A percentile compares a stretch with the other conserved stretches of the same genome.
phyloP scores from a whole-genome alignment of 2,329 filamentous ascomycete genomes.

The Xylogone sp. region DNA sequence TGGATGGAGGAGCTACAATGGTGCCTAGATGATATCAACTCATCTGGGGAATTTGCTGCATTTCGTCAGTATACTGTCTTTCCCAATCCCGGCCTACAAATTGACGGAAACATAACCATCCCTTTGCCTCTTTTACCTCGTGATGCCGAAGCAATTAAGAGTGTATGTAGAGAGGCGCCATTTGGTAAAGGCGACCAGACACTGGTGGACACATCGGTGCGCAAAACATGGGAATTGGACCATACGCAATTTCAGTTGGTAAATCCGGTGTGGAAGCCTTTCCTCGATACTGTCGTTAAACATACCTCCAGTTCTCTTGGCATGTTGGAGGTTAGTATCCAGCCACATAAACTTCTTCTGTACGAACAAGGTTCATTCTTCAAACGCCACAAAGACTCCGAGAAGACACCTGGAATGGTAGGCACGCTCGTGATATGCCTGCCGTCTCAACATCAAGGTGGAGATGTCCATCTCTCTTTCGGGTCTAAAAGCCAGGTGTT shows the following conservation, averaged over 20 bases:
- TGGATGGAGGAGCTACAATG: no score
- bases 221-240: conserved; percentile 41
- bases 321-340: conserved; percentile 27
- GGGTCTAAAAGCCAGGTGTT: conserved; percentile 28
- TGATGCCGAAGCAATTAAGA: conserved; percentile 17
- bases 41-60: no score
- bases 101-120: conserved; percentile 12
- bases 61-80: conserved; percentile 2
- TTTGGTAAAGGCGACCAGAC: conserved; percentile 36
- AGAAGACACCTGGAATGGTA: conserved; percentile 45
- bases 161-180: conserved; percentile 25
- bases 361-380: conserved; percentile 48
- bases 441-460: conserved; percentile 44
- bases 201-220: conserved; percentile 34
- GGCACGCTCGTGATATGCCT: conserved; percentile 46
- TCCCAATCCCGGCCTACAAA: conserved; percentile 18
- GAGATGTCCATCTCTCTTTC: conserved; percentile 39
- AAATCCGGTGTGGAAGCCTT: conserved; percentile 30
- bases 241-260: conserved; percentile 33
- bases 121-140: conserved; percentile 20
- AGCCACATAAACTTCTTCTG: conserved; percentile 44
- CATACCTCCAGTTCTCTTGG: conserved; percentile 28
- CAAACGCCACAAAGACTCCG: conserved; percentile 42
- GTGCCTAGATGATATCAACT: no score
- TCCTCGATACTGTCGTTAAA: conserved; percentile 20